phyloP scores from a whole-genome alignment of 345 rosid species.

The Eucalyptus grandis region DNA sequence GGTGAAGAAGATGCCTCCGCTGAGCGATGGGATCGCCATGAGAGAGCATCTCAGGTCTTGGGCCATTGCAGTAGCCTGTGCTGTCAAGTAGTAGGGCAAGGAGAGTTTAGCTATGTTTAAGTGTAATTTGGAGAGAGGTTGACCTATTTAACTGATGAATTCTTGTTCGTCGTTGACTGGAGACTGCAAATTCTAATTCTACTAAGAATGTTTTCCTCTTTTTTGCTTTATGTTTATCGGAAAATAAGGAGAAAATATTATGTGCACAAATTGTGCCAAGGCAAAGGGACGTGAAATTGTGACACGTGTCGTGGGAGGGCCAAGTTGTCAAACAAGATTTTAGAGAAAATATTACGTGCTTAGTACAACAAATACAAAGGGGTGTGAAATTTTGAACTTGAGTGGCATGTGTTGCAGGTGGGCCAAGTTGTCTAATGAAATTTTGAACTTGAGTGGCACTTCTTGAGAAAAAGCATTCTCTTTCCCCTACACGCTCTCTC shows the following conservation, averaged over 20 bases:
- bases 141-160: neutral
- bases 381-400: no score
- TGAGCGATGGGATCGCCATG: conserved; percentile 46
- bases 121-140: neutral
- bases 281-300: fast-evolving
- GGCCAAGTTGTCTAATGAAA: fast-evolving
- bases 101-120: neutral
- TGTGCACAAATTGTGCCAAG: no score
- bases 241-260: no score
- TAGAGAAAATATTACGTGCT: no score
- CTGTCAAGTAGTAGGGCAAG: neutral
- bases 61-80: conserved; percentile 50
- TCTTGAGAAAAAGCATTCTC: fast-evolving
- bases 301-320: no score
- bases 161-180: neutral
- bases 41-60: conserved; percentile 47
- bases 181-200: neutral
- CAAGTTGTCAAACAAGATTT: no score
- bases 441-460: neutral
- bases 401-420: fast-evolving
- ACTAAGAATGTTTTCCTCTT: neutral
- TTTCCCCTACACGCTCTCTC: fast-evolving
- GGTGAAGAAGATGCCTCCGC: conserved; percentile 23
- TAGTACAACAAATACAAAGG: neutral
- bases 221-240: neutral